These are phyloP conservation scores for Coemansia sp. DNA, from an alignment of 192 early-diverging fungal genomes.

Conservation along the genomic window DNA sequence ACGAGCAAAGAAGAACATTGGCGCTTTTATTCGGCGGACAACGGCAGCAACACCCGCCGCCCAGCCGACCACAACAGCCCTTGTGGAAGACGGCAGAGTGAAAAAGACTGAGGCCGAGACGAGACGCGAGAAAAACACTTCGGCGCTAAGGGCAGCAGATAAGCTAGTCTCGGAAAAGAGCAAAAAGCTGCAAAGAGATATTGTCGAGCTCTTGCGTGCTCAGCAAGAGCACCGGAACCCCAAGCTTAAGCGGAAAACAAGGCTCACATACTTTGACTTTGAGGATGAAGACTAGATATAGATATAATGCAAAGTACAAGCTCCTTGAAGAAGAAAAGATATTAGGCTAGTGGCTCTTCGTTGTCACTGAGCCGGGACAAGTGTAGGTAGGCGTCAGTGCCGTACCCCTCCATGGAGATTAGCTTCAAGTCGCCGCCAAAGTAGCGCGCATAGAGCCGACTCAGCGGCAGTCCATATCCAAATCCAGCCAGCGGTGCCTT, in stretches of 20 bases:
- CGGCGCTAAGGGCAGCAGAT: slow-evolving; percentile 21
- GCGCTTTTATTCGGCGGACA: slow-evolving; percentile 17
- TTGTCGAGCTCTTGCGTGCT: slow-evolving; percentile 42
- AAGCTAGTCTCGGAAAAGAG: slow-evolving; percentile 24
- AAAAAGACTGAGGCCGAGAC: slow-evolving; percentile 5
- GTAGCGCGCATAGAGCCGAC: slow-evolving; percentile 84
- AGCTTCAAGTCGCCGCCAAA: slow-evolving; percentile 95
- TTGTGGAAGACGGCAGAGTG: not conserved
- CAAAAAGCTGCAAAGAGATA: slow-evolving; percentile 28
- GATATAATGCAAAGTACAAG: not conserved
- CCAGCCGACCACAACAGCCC: not conserved
- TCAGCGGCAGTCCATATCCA: slow-evolving; percentile 95
- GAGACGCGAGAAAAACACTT: slow-evolving; percentile 15
- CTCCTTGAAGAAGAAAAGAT: not conserved
- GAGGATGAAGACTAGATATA: slow-evolving; percentile 18
- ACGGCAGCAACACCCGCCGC: not conserved
- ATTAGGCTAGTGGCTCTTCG: slow-evolving; percentile 79
- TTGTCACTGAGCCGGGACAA: slow-evolving; percentile 85
- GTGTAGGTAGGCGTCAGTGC: slow-evolving; percentile 96
- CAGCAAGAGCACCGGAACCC: slow-evolving; percentile 36
- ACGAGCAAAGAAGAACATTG: slow-evolving; percentile 15
- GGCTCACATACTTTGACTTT: slow-evolving; percentile 43
- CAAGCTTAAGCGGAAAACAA: slow-evolving; percentile 22
- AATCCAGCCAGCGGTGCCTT: slow-evolving; percentile 84
- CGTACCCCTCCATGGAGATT: slow-evolving; percentile 93